Percentiles rank a stretch among this genome's conserved stretches.
These are phyloP conservation scores for Scedosporium apiospermum DNA, from an alignment of 2,329 filamentous ascomycete species.

Conservation along the genomic window DNA sequence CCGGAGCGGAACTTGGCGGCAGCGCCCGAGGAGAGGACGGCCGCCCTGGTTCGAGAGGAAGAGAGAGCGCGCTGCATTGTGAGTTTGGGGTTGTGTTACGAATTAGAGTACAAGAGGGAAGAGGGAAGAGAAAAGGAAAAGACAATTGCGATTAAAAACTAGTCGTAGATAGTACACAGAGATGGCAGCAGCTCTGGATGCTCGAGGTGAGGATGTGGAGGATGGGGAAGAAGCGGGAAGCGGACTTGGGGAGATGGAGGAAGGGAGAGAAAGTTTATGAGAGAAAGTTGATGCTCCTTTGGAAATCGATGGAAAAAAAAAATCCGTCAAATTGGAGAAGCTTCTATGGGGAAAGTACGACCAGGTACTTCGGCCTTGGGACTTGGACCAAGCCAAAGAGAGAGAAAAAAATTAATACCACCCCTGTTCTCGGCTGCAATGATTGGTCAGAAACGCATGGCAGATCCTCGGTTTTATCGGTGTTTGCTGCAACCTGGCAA, in stretches of 20 bases:
- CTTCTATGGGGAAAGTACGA: constrained; percentile 9
- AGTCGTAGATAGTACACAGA: constrained; percentile 2
- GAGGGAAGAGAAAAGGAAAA: constrained; percentile 18
- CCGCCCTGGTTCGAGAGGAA: constrained; percentile 70
- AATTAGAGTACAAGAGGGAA: constrained; percentile 17
- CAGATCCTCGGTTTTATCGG: constrained; percentile 5
- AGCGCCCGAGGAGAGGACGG: constrained; percentile 60
- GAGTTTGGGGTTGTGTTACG: constrained; percentile 19
- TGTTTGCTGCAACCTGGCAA: not conserved
- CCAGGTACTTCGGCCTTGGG: not conserved
- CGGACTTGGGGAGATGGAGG: constrained; percentile 7
- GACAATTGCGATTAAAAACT: constrained; percentile 1
- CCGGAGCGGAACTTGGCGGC: constrained; percentile 54
- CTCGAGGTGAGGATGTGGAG: not conserved
- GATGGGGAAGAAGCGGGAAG: not conserved
- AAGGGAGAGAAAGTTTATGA: constrained; percentile 10
- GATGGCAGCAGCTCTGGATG: constrained; percentile 7
- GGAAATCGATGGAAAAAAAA: constrained; percentile 7
- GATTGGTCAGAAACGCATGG: not conserved
- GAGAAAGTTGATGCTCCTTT: constrained; percentile 9
- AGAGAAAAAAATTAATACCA: constrained; percentile 3
- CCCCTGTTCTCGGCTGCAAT: not conserved
- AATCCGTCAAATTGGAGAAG: constrained; percentile 12
- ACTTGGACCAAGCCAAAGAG: not conserved
- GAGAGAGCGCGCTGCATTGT: constrained; percentile 90